Conservation (phyloP, 2,329 filamentous ascomycete species). For the Teratosphaeria viscida region DNA sequence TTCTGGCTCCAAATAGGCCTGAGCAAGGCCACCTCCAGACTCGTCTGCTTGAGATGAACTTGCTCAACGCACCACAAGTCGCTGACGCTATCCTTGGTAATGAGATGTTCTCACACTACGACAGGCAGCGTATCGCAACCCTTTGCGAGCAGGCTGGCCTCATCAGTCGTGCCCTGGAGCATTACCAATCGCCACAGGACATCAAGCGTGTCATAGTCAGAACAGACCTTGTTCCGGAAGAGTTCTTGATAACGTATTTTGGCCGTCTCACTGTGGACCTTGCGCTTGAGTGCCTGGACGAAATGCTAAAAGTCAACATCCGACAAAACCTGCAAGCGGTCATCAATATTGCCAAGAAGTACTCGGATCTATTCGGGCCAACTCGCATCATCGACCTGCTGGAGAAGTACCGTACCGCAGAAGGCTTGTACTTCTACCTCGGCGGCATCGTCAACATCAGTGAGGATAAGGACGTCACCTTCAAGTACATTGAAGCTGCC, state of each 20-base stretch:
- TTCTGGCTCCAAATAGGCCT: slow-evolving; percentile 84
- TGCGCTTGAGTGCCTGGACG: slow-evolving; percentile 84
- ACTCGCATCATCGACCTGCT: slow-evolving; percentile 82
- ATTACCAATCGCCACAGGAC: slow-evolving; percentile 79
- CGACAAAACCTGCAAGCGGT: slow-evolving; percentile 93
- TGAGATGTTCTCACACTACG: slow-evolving; percentile 97
- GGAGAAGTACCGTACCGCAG: slow-evolving; percentile 94
- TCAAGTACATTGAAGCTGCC: slow-evolving; percentile 98
- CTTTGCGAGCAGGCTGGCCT: slow-evolving; percentile 91
- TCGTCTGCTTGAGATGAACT: slow-evolving; percentile 92
- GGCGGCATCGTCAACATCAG: slow-evolving; percentile 96
- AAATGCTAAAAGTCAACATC: slow-evolving; percentile 94
- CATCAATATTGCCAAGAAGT: slow-evolving; percentile 93
- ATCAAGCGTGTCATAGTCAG: slow-evolving; percentile 87
- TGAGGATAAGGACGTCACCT: slow-evolving; percentile 89
- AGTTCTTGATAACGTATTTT: slow-evolving; percentile 89
- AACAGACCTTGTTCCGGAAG: slow-evolving; percentile 75
- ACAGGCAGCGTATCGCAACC: slow-evolving; percentile 76
- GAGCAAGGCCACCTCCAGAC: slow-evolving; percentile 93
- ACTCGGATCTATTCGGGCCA: slow-evolving; percentile 88
- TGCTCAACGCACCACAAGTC: slow-evolving; percentile 91
- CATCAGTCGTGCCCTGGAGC: slow-evolving; percentile 61
- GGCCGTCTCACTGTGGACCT: slow-evolving; percentile 92
- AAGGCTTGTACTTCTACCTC: slow-evolving; percentile 96
- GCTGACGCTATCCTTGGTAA: slow-evolving; percentile 96